Evolutionary conservation across 2,329 filamentous ascomycete genomes (phyloP), one percentile per base, ranked within the genome.

Genomic region (Botrytis aclada): DNA sequence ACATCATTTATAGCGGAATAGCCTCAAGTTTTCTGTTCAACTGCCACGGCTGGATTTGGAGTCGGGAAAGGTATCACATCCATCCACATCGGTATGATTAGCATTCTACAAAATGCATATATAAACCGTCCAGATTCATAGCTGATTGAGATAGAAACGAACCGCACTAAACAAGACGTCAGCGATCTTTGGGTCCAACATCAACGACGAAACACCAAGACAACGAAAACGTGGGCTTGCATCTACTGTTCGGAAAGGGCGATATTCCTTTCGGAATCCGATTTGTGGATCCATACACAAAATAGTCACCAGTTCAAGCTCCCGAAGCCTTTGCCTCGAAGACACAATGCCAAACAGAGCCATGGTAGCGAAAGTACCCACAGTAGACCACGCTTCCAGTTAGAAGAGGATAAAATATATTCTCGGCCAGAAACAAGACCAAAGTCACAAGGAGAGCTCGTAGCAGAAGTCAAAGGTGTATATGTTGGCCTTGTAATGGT

Each of bases 401-500:
- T n/a, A n/a, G n/a, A n/a, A n/a, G n/a, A n/a, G n/a, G n/a, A n/a
- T n/a, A n/a, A n/a, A n/a, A n/a, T n/a, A n/a, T n/a, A n/a, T n/a
- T n/a, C n/a, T n/a, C n/a, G n/a, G n/a, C n/a, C n/a, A n/a, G 83
- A 83, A 0, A 82, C 84, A 73, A 90, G 90, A 0, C 75, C 77
- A 3, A 77, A 78, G 5, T 76, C 75, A 14, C 77, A 79, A 58
- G 77, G 78, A 60, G 77, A 80, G 64, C 69, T 79, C 4, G 77
- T 79, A 41, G 77, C 77, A 7, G 77, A 79, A 70, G 77, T 79
- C 10, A 80, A 79, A 61, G 78, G 78, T 0, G 96, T 96, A 4
- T 97, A 97, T 78, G 90, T 90, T 0, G 93, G 93, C 0, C 82
- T 98, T 0, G 91, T 93, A 0, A 93, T 96, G 89, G 93, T 97